These are phyloP conservation scores for Carex cristatella DNA, from an alignment of 176 grass and related monocot genomes.

Conservation along the genomic window DNA sequence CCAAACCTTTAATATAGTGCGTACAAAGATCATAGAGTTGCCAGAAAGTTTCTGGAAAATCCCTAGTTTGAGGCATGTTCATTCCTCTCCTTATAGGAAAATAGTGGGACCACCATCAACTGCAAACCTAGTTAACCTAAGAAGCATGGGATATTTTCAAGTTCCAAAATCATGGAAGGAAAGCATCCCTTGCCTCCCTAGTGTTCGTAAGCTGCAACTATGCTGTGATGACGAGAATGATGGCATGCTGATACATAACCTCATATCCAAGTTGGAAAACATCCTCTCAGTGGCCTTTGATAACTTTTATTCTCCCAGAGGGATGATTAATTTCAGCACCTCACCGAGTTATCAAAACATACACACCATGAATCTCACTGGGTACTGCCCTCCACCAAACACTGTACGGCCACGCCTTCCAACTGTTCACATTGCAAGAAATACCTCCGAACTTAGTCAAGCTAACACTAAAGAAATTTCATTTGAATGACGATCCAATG, in stretches of 20 bases:
- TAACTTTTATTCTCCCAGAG: background rate
- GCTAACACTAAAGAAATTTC: accelerated
- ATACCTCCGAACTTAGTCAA: background rate
- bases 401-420: background rate
- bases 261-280: background rate
- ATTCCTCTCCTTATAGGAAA: accelerated
- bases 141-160: background rate
- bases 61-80: background rate
- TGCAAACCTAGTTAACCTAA: background rate
- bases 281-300: background rate
- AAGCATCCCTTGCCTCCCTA: background rate
- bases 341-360: background rate
- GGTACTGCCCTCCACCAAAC: background rate
- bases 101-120: background rate
- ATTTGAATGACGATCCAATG: background rate
- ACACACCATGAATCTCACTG: background rate
- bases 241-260: background rate
- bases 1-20: background rate
- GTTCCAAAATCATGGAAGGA: background rate
- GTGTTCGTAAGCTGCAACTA: background rate
- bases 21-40: background rate
- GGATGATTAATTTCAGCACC: background rate
- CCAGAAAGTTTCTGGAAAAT: background rate
- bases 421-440: background rate
- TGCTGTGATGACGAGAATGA: background rate